Evolutionary conservation across 805 yeast genomes (phyloP), one percentile per base, ranked within the genome.

Genomic region (Yamadazyma philogaea): DNA sequence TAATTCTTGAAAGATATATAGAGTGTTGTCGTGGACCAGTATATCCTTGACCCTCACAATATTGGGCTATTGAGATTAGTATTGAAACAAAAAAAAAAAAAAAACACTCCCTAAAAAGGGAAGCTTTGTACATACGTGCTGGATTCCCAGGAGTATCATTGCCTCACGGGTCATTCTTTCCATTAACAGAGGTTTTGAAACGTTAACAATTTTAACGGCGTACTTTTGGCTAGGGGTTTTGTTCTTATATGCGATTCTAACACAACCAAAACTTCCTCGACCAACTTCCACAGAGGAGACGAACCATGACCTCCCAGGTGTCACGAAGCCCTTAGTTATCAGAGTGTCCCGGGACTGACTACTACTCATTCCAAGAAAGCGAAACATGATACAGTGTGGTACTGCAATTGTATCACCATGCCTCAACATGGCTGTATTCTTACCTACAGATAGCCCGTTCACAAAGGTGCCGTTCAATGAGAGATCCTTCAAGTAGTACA

Each of bases 191-290:
- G 7, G 19, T 22, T 19, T 22, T 14, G 15, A 11, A 4, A 24
- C 17, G 6, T 32, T 16, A 3, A 71, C 61, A 3, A 74, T 63
- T 47, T 78, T 79, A 1, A 77, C 82, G 0, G 83, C 83, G 56
- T 59, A 78, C 18, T 66, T 44, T 8, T 53, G 46, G n/a, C 37
- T 30, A 8, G 28, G 28, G 8, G 51, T 46, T 15, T 28, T 11
- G 6, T 8, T 10, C 15, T 59, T 53, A 30, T 52, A 42, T 5
- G 73, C 68, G 19, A 70, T 55, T 44, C 59, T 63, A 2, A 78
- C 83, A 40, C 69, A 68, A 1, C 86, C 85, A 65, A 78, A 80
- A 0, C 83, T 74, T 1, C 85, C 85, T 40, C 63, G 60, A 0
- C 84, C 84, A 21, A 79, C 54, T 3, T 73, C 50, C 21, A 63